Percentiles rank a stretch among this genome's conserved stretches.
Conservation (phyloP, 2,329 filamentous ascomycete species). For the Sporothrix brasiliensis region DNA sequence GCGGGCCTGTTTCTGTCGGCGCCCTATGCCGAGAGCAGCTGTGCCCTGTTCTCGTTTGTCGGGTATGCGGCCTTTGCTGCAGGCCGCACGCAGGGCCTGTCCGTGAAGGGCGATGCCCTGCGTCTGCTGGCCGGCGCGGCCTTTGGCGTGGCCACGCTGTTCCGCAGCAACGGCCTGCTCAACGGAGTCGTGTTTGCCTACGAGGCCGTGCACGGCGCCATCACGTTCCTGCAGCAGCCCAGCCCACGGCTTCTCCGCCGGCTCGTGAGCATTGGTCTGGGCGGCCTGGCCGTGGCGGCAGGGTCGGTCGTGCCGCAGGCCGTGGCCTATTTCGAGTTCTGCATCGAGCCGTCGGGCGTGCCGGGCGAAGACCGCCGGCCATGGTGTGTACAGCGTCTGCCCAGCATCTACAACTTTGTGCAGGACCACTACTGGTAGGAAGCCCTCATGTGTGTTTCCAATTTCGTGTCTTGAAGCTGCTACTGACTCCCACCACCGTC, state of each 20-base stretch:
- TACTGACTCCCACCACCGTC: not conserved
- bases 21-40: constrained; percentile 80
- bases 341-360: constrained; percentile 44
- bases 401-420: constrained; percentile 90
- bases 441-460: not conserved
- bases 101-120: constrained; percentile 49
- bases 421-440: constrained; percentile 86
- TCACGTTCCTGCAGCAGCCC: constrained; percentile 45
- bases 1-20: constrained; percentile 88
- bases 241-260: constrained; percentile 52
- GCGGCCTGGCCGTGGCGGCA: constrained; percentile 67
- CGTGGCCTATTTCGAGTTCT: constrained; percentile 74
- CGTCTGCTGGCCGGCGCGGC: constrained; percentile 65
- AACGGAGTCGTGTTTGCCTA: constrained; percentile 76
- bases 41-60: constrained; percentile 73
- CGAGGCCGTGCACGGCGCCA: constrained; percentile 54
- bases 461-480: too few relatives aligned
- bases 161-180: constrained; percentile 85
- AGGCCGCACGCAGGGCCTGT: constrained; percentile 30
- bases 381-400: constrained; percentile 75
- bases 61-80: constrained; percentile 71
- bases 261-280: constrained; percentile 62
- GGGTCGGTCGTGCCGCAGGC: constrained; percentile 74
- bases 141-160: constrained; percentile 72
- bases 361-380: constrained; percentile 50